phyloP scores from a whole-genome alignment of 495 filamentous ascomycete species.

The Penicillium bovifimosum region DNA sequence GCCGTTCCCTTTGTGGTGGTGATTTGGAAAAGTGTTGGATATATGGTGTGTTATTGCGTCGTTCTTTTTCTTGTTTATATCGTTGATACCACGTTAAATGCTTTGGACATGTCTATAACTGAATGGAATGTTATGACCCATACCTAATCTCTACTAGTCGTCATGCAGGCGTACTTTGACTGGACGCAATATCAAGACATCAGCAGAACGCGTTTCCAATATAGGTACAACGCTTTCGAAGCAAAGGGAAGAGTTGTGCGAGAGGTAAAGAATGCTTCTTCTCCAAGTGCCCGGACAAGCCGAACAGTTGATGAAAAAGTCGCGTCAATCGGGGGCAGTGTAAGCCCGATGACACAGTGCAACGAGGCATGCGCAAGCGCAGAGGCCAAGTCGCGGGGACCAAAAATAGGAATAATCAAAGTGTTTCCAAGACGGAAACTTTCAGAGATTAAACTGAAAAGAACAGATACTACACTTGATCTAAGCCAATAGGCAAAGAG shows the following conservation, averaged over 20 bases:
- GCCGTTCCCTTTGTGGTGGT: conserved; percentile 24
- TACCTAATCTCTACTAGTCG: not conserved
- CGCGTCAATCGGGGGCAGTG: conserved; percentile 84
- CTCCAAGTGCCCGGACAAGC: too few relatives aligned
- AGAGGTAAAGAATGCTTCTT: too few relatives aligned
- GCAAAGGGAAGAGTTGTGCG: too few relatives aligned
- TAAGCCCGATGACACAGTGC: conserved; percentile 84
- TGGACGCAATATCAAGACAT: too few relatives aligned
- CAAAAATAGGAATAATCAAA: conserved; percentile 86
- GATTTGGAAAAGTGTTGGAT: not conserved
- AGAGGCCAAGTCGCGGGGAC: conserved; percentile 54
- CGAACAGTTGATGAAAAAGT: conserved; percentile 28
- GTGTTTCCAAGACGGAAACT: conserved; percentile 62
- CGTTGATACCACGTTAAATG: conserved; percentile 6
- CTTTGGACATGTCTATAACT: conserved; percentile 1
- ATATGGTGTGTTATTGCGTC: not conserved
- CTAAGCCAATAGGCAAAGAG: conserved; percentile 55
- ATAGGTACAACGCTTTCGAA: too few relatives aligned
- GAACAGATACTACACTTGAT: conserved; percentile 99
- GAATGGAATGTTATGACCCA: not conserved
- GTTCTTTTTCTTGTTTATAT: not conserved
- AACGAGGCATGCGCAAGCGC: conserved; percentile 71
- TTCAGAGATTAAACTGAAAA: conserved; percentile 85
- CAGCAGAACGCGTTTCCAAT: too few relatives aligned
- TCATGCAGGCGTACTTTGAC: too few relatives aligned